Evolutionary conservation across 306 rosid genomes (phyloP).

Genomic region (Vicia sativa): DNA sequence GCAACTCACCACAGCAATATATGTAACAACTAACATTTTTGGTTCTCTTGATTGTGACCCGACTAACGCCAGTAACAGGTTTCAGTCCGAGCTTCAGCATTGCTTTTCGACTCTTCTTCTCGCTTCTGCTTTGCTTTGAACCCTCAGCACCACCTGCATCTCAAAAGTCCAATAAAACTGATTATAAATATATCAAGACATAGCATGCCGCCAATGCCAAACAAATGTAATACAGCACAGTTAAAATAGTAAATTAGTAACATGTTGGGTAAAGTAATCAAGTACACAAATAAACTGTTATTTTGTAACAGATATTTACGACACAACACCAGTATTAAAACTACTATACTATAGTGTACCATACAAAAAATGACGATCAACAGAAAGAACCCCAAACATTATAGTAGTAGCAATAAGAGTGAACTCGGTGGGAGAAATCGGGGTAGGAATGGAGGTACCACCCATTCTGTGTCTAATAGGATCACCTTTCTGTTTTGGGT

Average conservation of each 20-base stretch:
- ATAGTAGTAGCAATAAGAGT: neutral
- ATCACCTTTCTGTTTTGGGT: neutral
- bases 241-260: neutral
- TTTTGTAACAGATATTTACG: neutral
- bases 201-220: conserved; percentile 20
- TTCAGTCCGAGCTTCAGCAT: conserved; percentile 95
- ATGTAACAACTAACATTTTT: conserved; percentile 57
- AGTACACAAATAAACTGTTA: neutral
- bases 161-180: conserved; percentile 17
- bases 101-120: conserved; percentile 97
- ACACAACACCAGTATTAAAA: neutral
- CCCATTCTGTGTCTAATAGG: neutral
- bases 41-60: conserved; percentile 91
- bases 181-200: conserved; percentile 8
- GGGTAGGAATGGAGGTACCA: neutral
- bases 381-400: neutral
- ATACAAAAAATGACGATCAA: neutral
- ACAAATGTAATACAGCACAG: conserved; percentile 4
- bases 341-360: neutral
- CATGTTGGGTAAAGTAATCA: neutral
- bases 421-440: neutral
- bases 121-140: conserved; percentile 97
- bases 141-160: conserved; percentile 64
- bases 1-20: neutral
- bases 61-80: conserved; percentile 82